These are phyloP conservation scores for Aspergillus panamensis DNA, from an alignment of 495 filamentous ascomycete genomes.

Conservation along the genomic window DNA sequence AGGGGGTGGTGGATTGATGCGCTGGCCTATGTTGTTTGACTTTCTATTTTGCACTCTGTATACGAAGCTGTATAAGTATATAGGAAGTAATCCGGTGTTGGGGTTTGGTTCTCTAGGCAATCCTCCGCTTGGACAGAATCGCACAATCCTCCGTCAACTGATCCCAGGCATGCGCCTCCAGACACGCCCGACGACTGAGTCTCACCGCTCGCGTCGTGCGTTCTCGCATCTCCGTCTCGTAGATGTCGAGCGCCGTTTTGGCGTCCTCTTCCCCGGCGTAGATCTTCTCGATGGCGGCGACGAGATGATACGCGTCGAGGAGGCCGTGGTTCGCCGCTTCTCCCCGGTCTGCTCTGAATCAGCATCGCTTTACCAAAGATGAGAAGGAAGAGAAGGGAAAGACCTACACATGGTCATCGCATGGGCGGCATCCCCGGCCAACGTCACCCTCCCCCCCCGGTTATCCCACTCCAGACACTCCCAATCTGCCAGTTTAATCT, in stretches of 20 bases:
- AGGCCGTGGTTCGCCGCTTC: slow-evolving; percentile 58
- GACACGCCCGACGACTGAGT: slow-evolving; percentile 54
- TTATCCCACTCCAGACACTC: slow-evolving; percentile 45
- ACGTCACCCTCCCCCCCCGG: slow-evolving; percentile 41
- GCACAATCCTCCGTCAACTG: slow-evolving; percentile 29
- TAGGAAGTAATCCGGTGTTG: too few relatives aligned
- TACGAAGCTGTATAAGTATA: too few relatives aligned
- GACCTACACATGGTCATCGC: slow-evolving; percentile 58
- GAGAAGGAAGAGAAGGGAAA: not conserved
- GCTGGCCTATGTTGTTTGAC: not conserved
- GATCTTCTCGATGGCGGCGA: slow-evolving; percentile 22
- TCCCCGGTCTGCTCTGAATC: slow-evolving; percentile 36
- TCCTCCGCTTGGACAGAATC: slow-evolving; percentile 25
- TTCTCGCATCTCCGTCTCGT: slow-evolving; percentile 50
- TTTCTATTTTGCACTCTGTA: not conserved
- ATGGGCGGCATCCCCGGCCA: slow-evolving; percentile 61
- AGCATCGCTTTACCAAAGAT: not conserved
- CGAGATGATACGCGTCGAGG: slow-evolving; percentile 38
- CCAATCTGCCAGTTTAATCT: slow-evolving; percentile 52
- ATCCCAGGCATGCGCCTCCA: slow-evolving; percentile 56
- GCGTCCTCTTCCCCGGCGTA: slow-evolving; percentile 16
- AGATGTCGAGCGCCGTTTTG: slow-evolving; percentile 41
- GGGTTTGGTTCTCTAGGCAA: not conserved
- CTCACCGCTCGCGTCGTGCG: slow-evolving; percentile 50
- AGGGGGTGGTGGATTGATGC: not conserved